These are phyloP conservation scores for Mucor irregularis DNA, from an alignment of 371 early-diverging fungal genomes.

Conservation along the genomic window DNA sequence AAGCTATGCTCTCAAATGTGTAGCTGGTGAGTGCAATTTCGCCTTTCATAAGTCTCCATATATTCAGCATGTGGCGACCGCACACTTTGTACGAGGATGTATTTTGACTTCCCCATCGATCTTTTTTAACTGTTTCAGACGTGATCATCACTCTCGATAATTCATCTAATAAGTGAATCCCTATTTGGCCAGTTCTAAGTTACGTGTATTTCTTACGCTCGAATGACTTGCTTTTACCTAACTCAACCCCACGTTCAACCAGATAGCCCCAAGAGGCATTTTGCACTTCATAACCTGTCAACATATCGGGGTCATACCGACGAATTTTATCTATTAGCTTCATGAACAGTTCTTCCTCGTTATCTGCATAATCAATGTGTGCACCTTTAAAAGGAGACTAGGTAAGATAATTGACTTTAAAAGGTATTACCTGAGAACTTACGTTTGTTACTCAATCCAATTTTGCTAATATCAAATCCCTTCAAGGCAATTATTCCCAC, in stretches of 20 bases:
- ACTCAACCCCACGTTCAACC: slow-evolving; percentile 59
- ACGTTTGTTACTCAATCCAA: slow-evolving; percentile 33
- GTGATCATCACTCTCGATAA: slow-evolving; percentile 44
- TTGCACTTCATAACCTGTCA: slow-evolving; percentile 86
- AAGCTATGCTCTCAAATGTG: slow-evolving; percentile 72
- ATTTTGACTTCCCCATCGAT: slow-evolving; percentile 65
- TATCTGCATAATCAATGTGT: slow-evolving; percentile 34
- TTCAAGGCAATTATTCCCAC: slow-evolving; percentile 37
- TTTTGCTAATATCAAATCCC: slow-evolving; percentile 26
- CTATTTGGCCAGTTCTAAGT: slow-evolving; percentile 10
- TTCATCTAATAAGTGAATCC: slow-evolving; percentile 50
- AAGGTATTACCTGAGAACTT: neutral
- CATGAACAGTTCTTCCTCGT: slow-evolving; percentile 58
- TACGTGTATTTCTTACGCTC: neutral
- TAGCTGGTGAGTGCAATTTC: slow-evolving; percentile 79
- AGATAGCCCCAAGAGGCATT: slow-evolving; percentile 87
- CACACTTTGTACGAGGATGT: slow-evolving; percentile 59
- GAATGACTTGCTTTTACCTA: slow-evolving; percentile 20
- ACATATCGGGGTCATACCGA: slow-evolving; percentile 80
- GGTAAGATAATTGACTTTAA: neutral
- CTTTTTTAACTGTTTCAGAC: slow-evolving; percentile 18
- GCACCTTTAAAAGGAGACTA: neutral
- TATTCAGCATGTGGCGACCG: slow-evolving; percentile 86
- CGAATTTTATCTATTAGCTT: slow-evolving; percentile 52
- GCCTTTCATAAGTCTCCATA: slow-evolving; percentile 80